A percentile compares a stretch with the other conserved stretches of the same genome.
Conservation (phyloP, 2,329 filamentous ascomycete species). For the Cladobotryum protrusum region DNA sequence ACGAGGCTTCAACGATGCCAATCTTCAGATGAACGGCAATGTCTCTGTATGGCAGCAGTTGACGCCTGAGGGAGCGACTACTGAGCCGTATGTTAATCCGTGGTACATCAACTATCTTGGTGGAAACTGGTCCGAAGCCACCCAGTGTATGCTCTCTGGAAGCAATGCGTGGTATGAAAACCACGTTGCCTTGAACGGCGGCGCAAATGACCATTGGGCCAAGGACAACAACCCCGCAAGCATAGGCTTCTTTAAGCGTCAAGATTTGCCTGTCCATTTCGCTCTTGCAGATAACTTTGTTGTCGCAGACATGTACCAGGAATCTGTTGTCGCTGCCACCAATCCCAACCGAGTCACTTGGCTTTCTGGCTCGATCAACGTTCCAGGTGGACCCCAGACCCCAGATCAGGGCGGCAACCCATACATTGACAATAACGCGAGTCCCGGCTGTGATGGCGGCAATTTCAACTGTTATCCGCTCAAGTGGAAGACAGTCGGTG, state of each 20-base stretch:
- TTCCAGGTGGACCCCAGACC: constrained; percentile 37
- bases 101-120: constrained; percentile 52
- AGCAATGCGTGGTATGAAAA: constrained; percentile 47
- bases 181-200: constrained; percentile 45
- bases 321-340: constrained; percentile 45
- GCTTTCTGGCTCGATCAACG: constrained; percentile 46
- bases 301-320: constrained; percentile 51
- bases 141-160: constrained; percentile 48
- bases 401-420: constrained; percentile 36
- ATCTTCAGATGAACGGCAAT: constrained; percentile 44
- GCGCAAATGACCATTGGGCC: constrained; percentile 48
- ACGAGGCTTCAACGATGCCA: constrained; percentile 50
- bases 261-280: constrained; percentile 49
- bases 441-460: constrained; percentile 35
- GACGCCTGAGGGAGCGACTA: constrained; percentile 33
- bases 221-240: constrained; percentile 47
- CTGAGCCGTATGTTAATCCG: constrained; percentile 38
- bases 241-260: constrained; percentile 44
- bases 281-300: constrained; percentile 49
- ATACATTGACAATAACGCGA: constrained; percentile 46
- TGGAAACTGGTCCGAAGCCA: constrained; percentile 42
- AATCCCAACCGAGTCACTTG: constrained; percentile 47
- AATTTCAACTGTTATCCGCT: constrained; percentile 47
- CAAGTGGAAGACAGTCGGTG: constrained; percentile 47
- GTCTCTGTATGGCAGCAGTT: constrained; percentile 42